A percentile compares a stretch with the other conserved stretches of the same genome.
Conservation (phyloP, 2,329 filamentous ascomycete genomes). For the Talaromyces rugulosus region DNA sequence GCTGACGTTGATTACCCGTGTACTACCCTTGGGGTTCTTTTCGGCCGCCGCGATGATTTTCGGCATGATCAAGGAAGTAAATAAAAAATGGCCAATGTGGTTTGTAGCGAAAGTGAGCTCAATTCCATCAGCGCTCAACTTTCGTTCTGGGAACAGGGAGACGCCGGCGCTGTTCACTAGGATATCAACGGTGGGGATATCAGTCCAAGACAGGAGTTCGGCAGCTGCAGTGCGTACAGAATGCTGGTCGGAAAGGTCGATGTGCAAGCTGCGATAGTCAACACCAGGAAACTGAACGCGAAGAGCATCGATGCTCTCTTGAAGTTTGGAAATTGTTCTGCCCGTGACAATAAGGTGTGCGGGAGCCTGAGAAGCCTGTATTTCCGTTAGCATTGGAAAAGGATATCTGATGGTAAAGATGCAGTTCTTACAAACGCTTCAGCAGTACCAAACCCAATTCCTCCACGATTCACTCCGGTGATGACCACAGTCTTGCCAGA, state of each 20-base stretch:
- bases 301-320: constrained; percentile 13
- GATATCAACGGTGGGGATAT: constrained; percentile 33
- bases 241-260: constrained; percentile 32
- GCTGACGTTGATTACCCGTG: constrained; percentile 26
- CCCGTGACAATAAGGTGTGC: constrained; percentile 13
- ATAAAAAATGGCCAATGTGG: constrained; percentile 36
- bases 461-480: constrained; percentile 3
- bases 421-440: constrained; percentile 8
- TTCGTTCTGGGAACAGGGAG: constrained; percentile 26
- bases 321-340: constrained; percentile 11
- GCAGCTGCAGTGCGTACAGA: constrained; percentile 29
- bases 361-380: constrained; percentile 17
- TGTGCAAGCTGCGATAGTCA: constrained; percentile 20
- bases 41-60: constrained; percentile 14
- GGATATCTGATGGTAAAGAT: not conserved
- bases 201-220: constrained; percentile 23
- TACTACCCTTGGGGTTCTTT: constrained; percentile 10
- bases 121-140: constrained; percentile 30
- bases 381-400: not conserved
- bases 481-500: constrained; percentile 24
- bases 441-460: constrained; percentile 7
- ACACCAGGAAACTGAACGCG: constrained; percentile 13
- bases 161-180: constrained; percentile 43
- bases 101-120: constrained; percentile 38
- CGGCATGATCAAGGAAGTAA: constrained; percentile 23